Evolutionary conservation across 2,329 filamentous ascomycete species (phyloP).

Genomic region (Neopestalotiopsis rosae): DNA sequence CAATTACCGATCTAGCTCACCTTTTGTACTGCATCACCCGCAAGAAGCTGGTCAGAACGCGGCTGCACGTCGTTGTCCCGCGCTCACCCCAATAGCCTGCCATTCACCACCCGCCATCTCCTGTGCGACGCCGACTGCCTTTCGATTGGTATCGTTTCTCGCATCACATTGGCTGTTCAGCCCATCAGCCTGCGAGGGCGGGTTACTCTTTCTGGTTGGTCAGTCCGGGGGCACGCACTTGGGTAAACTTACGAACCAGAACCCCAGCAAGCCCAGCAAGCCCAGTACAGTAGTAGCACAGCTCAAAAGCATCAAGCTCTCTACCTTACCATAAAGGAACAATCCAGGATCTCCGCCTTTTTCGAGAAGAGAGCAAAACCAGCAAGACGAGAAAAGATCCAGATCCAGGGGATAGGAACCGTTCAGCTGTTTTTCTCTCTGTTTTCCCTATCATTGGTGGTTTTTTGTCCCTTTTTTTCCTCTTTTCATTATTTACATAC

Average conservation of each 20-base stretch:
- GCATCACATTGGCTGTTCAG: slow-evolving; percentile 6
- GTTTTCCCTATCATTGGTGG: not conserved
- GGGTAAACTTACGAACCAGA: not conserved
- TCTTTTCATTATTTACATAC: not conserved
- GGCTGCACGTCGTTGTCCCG: slow-evolving; percentile 19
- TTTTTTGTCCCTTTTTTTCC: slow-evolving; percentile 4
- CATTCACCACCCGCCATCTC: not conserved
- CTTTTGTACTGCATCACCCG: not conserved
- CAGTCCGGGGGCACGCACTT: slow-evolving; percentile 2
- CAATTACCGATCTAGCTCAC: not conserved
- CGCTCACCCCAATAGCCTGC: slow-evolving; percentile 5
- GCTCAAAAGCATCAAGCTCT: not conserved
- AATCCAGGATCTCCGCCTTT: not conserved
- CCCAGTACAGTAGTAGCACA: not conserved
- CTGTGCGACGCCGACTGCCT: slow-evolving; percentile 1
- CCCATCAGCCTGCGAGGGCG: not conserved
- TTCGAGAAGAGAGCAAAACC: not conserved
- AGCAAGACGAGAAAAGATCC: not conserved
- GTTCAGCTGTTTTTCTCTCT: not conserved
- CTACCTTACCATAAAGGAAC: slow-evolving; percentile 15
- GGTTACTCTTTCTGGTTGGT: slow-evolving; percentile 19
- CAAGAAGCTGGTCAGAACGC: slow-evolving; percentile 12
- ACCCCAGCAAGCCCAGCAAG: not conserved
- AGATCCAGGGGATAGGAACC: not conserved
- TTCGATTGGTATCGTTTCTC: slow-evolving; percentile 5